Conservation (phyloP, 2,329 filamentous ascomycete species). For the Ascochyta rabiei region DNA sequence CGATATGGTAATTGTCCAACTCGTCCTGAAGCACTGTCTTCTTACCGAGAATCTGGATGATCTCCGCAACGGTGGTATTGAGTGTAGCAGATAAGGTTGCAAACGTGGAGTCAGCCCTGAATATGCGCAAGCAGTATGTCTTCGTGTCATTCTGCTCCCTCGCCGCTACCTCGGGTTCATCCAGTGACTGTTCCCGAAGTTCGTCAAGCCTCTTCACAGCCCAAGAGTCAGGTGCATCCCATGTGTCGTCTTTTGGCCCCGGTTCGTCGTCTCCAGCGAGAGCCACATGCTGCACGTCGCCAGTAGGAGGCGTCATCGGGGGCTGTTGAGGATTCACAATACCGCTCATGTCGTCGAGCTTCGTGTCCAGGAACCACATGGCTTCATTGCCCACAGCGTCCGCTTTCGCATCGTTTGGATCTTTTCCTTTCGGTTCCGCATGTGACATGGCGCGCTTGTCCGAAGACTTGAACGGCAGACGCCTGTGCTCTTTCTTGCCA, state of each 20-base stretch:
- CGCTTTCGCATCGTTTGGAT: constrained; percentile 50
- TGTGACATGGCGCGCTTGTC: constrained; percentile 37
- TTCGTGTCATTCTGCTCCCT: constrained; percentile 75
- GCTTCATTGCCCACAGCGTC: constrained; percentile 60
- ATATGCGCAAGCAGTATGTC: constrained; percentile 92
- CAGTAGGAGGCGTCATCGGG: constrained; percentile 70
- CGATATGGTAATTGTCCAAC: constrained; percentile 92
- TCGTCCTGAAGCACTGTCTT: constrained; percentile 93
- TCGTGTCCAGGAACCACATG: constrained; percentile 81
- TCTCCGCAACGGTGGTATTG: constrained; percentile 83
- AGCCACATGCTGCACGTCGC: constrained; percentile 49
- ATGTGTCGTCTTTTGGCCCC: constrained; percentile 53
- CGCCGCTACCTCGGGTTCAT: constrained; percentile 70
- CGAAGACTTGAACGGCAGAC: constrained; percentile 58
- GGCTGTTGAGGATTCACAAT: constrained; percentile 72
- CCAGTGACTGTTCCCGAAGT: constrained; percentile 64
- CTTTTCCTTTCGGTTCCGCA: constrained; percentile 48
- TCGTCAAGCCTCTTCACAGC: constrained; percentile 77
- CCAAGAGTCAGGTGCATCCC: constrained; percentile 98
- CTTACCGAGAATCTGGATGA: constrained; percentile 88
- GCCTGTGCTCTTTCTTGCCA: constrained; percentile 45
- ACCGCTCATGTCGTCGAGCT: constrained; percentile 88
- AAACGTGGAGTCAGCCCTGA: constrained; percentile 92
- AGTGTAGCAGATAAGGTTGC: constrained; percentile 85
- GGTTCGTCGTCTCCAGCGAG: constrained; percentile 49